Conservation (phyloP, 306 rosid genomes). For the Lathyrus oleraceus region DNA sequence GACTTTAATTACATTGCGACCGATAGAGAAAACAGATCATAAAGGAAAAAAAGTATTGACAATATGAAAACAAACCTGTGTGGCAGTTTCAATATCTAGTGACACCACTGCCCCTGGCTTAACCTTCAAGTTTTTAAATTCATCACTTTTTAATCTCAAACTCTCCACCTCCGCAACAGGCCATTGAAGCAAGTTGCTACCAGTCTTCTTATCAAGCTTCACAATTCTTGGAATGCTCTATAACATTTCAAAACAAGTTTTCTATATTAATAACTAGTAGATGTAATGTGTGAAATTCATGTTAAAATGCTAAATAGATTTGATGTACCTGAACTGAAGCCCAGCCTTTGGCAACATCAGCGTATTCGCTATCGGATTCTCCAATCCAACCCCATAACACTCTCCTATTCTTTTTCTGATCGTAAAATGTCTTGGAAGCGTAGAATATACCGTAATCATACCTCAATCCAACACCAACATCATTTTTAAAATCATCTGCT, state of each 20-base stretch:
- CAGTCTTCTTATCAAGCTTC: slow-evolving; percentile 68
- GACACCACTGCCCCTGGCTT: slow-evolving; percentile 71
- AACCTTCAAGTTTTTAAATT: slow-evolving; percentile 52
- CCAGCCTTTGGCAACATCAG: slow-evolving; percentile 89
- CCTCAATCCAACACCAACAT: slow-evolving; percentile 81
- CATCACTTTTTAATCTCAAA: slow-evolving; percentile 61
- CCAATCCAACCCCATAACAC: slow-evolving; percentile 97
- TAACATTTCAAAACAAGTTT: neutral
- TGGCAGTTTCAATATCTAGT: slow-evolving; percentile 64
- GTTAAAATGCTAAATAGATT: neutral
- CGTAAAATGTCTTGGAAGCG: slow-evolving; percentile 88
- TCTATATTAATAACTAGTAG: neutral
- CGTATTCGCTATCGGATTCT: slow-evolving; percentile 81
- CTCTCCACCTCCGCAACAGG: slow-evolving; percentile 77
- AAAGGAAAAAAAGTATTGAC: neutral
- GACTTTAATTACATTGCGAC: too few relatives aligned
- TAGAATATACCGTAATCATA: slow-evolving; percentile 86
- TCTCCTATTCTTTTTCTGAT: slow-evolving; percentile 61
- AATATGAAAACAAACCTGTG: slow-evolving; percentile 58
- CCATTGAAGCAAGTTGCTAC: slow-evolving; percentile 81
- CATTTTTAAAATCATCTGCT: slow-evolving; percentile 62
- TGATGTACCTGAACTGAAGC: slow-evolving; percentile 83
- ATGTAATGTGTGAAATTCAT: neutral
- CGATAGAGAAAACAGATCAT: neutral
- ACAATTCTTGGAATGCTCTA: slow-evolving; percentile 87